Evolutionary conservation across 2,329 filamentous ascomycete species (phyloP).

Genomic region (Fusarium austroafricanum): DNA sequence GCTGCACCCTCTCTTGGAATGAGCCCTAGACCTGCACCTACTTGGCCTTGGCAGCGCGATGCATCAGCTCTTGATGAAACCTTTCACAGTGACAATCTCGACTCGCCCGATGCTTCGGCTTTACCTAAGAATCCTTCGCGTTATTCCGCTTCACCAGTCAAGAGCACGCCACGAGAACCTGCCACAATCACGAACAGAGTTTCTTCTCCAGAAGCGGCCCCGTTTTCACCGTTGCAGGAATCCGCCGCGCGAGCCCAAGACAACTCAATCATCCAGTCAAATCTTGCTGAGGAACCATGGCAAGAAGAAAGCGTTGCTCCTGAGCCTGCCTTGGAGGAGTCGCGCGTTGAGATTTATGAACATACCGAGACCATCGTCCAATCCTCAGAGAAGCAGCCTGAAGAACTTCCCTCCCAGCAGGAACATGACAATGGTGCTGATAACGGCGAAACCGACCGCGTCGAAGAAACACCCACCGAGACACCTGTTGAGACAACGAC

Average conservation of each 20-base stretch:
- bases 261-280: not conserved
- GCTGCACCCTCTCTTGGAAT: not conserved
- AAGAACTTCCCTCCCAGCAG: not conserved
- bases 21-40: conserved; percentile 22
- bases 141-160: conserved; percentile 19
- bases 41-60: conserved; percentile 40
- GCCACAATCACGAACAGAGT: not conserved
- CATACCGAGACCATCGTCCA: conserved; percentile 33
- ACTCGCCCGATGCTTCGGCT: conserved; percentile 19
- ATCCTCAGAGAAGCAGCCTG: conserved; percentile 31
- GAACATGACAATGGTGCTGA: not conserved
- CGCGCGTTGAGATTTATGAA: conserved; percentile 25
- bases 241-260: conserved; percentile 4
- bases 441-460: conserved; percentile 13
- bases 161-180: not conserved
- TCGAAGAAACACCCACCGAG: conserved; percentile 31
- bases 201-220: not conserved
- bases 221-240: conserved; percentile 15
- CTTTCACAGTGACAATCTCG: conserved; percentile 8
- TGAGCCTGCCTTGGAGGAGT: not conserved
- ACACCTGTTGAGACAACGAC: conserved; percentile 10
- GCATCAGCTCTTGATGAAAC: conserved; percentile 2
- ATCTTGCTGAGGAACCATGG: not conserved
- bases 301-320: not conserved
- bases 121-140: not conserved